Conservation (phyloP, 2,329 filamentous ascomycete species). For the Stagonosporopsis tanaceti region DNA sequence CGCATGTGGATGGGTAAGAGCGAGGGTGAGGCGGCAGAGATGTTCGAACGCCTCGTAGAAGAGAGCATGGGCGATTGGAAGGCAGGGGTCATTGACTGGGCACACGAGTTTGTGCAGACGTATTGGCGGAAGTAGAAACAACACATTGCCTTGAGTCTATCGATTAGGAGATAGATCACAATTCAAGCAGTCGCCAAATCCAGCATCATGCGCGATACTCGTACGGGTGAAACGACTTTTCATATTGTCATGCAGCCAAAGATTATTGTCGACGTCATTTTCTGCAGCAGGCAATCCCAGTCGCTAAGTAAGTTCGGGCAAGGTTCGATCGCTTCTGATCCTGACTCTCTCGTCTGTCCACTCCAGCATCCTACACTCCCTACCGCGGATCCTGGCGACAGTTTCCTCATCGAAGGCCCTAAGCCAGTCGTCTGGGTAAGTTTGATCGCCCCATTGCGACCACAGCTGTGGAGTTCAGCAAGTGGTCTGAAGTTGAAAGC, state of each 20-base stretch:
- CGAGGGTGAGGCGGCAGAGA: slow-evolving; percentile 89
- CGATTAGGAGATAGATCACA: no score
- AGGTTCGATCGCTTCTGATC: no score
- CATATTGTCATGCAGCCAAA: no score
- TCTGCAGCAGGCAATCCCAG: no score
- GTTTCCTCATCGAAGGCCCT: background rate
- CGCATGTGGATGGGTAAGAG: slow-evolving; percentile 89
- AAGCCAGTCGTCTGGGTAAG: background rate
- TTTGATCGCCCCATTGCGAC: background rate
- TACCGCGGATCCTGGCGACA: background rate
- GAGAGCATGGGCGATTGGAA: slow-evolving; percentile 84
- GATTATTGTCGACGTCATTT: no score
- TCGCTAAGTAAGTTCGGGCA: no score
- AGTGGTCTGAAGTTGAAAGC: background rate
- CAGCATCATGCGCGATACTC: background rate
- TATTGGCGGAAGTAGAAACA: slow-evolving; percentile 71
- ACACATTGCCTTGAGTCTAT: no score
- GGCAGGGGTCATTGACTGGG: slow-evolving; percentile 90
- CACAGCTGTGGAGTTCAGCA: background rate
- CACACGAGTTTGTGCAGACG: slow-evolving; percentile 88
- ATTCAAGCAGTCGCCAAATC: background rate
- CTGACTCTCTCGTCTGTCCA: background rate
- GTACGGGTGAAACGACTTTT: no score
- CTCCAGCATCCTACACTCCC: background rate
- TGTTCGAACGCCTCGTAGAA: slow-evolving; percentile 89